Evolutionary conservation across 495 filamentous ascomycete species (phyloP).

Genomic region (Margaritispora aquatica): DNA sequence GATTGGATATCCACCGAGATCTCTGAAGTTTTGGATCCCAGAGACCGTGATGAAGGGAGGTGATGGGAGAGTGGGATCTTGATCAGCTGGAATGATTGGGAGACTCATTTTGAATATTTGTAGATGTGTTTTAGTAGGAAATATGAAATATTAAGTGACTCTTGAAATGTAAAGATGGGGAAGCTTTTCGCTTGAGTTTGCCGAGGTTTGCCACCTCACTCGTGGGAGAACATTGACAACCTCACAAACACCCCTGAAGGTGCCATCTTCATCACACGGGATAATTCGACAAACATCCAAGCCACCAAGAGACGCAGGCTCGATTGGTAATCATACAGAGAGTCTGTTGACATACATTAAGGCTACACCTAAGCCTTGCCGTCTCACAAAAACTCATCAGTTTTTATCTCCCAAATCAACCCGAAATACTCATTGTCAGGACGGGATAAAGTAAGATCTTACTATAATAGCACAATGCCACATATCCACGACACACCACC

Average conservation of each 20-base stretch:
- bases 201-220: background rate
- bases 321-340: background rate
- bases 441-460: too few species aligned
- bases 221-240: background rate
- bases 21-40: constrained; percentile 54
- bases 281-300: too few species aligned
- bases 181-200: background rate
- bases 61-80: constrained; percentile 5
- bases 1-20: constrained; percentile 49
- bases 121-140: background rate
- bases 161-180: background rate
- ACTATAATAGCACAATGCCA: background rate
- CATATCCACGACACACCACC: background rate
- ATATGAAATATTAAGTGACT: background rate
- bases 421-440: too few species aligned
- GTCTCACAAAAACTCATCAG: too few species aligned
- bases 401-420: too few species aligned
- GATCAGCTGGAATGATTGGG: background rate
- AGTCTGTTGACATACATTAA: background rate
- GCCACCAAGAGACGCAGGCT: background rate
- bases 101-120: constrained; percentile 3
- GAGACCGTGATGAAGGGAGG: constrained; percentile 45
- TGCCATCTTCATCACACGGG: background rate
- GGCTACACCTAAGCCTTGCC: background rate
- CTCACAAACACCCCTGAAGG: background rate